These are phyloP conservation scores for Xylaria telfairii DNA, from an alignment of 495 filamentous ascomycete genomes.

Conservation along the genomic window DNA sequence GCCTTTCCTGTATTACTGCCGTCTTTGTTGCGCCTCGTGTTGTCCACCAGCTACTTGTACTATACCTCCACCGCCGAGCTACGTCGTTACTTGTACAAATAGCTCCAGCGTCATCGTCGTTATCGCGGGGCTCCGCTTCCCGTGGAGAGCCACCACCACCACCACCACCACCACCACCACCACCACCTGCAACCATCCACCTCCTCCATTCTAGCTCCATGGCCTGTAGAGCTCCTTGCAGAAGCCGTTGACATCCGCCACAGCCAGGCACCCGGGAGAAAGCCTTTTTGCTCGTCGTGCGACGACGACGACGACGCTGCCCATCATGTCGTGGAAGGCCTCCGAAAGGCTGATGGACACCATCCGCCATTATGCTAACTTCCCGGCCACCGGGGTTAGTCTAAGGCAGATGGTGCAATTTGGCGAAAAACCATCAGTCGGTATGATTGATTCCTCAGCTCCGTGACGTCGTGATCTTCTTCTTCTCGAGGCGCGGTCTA, in stretches of 20 bases:
- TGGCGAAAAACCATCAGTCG: constrained; percentile 85
- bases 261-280: constrained; percentile 1
- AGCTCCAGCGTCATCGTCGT: constrained; percentile 20
- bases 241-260: constrained; percentile 12
- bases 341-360: constrained; percentile 92
- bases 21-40: background rate
- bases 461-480: constrained; percentile 6
- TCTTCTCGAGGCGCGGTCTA: constrained; percentile 30
- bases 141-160: constrained; percentile 10
- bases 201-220: constrained; percentile 18
- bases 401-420: constrained; percentile 99
- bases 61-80: constrained; percentile 5
- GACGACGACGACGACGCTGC: no score
- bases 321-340: constrained; percentile 85
- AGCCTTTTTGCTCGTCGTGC: constrained; percentile 3
- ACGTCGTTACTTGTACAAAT: constrained; percentile 1
- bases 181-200: background rate
- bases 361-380: constrained; percentile 98
- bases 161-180: background rate
- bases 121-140: constrained; percentile 23
- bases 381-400: constrained; percentile 95
- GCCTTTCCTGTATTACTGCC: background rate
- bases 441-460: constrained; percentile 53
- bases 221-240: constrained; percentile 24
- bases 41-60: background rate